phyloP scores from a whole-genome alignment of 2,329 filamentous ascomycete genomes.

The Grosmannia huntii region DNA sequence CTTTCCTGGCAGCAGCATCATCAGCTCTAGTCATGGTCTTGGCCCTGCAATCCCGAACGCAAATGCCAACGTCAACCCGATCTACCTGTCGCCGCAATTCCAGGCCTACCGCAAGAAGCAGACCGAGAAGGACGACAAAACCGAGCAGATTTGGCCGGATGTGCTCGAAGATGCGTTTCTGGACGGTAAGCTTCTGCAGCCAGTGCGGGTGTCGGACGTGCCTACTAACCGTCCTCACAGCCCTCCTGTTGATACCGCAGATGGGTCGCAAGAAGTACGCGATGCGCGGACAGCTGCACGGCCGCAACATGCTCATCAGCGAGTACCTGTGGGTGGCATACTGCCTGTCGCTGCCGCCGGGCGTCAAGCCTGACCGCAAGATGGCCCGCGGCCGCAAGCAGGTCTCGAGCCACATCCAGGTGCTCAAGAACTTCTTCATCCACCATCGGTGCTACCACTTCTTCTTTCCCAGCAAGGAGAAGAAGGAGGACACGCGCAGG shows the following conservation, averaged over 20 bases:
- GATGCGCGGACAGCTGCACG: conserved; percentile 49
- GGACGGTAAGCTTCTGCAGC: conserved; percentile 37
- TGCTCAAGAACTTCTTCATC: conserved; percentile 53
- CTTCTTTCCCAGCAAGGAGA: conserved; percentile 42
- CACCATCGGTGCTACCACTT: conserved; percentile 50
- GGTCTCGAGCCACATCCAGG: conserved; percentile 59
- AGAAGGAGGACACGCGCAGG: conserved; percentile 35
- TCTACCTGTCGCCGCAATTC: conserved; percentile 50
- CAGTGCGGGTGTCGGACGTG: no score
- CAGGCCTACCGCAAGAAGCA: conserved; percentile 54
- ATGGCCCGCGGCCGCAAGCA: conserved; percentile 42
- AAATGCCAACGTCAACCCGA: conserved; percentile 34
- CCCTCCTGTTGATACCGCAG: conserved; percentile 50
- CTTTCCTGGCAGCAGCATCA: conserved; percentile 2
- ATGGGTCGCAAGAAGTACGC: conserved; percentile 56
- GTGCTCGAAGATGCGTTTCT: conserved; percentile 54
- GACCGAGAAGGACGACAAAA: conserved; percentile 48
- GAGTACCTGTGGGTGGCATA: conserved; percentile 52
- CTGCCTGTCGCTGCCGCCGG: conserved; percentile 30
- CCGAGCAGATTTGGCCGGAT: conserved; percentile 48
- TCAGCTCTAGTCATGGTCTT: conserved; percentile 3
- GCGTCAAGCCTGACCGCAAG: conserved; percentile 32
- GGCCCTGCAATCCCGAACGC: background rate
- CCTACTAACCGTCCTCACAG: conserved; percentile 21
- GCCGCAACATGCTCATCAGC: conserved; percentile 57